These are phyloP conservation scores for Berkeleyomyces rouxiae DNA, from an alignment of 2,329 filamentous ascomycete species.

Conservation along the genomic window DNA sequence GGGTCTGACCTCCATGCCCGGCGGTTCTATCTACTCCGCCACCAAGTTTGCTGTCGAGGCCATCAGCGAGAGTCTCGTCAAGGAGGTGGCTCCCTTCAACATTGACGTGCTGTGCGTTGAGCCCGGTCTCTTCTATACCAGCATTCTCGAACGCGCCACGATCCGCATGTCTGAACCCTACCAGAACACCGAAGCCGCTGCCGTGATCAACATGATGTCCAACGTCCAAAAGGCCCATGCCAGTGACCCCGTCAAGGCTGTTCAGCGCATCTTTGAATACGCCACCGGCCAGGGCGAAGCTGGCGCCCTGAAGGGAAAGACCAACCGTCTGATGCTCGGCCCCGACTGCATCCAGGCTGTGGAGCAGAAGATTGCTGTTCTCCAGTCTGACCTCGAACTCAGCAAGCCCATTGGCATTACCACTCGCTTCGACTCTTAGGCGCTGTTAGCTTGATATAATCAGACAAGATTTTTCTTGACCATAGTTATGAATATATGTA, in stretches of 20 bases:
- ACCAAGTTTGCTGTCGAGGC: constrained; percentile 31
- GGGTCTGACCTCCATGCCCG: constrained; percentile 25
- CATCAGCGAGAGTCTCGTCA: constrained; percentile 26
- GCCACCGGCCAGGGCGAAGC: constrained; percentile 19
- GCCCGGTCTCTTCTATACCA: constrained; percentile 37
- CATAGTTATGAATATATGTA: background rate
- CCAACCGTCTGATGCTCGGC: constrained; percentile 20
- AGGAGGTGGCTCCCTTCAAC: constrained; percentile 30
- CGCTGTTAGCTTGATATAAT: background rate
- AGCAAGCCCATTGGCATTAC: background rate
- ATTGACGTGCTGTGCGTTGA: constrained; percentile 29
- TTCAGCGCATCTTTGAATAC: constrained; percentile 24
- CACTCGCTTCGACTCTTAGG: background rate
- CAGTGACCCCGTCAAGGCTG: constrained; percentile 25
- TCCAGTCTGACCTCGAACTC: constrained; percentile 6
- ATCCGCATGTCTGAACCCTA: constrained; percentile 18
- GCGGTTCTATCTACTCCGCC: constrained; percentile 26
- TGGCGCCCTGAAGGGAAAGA: constrained; percentile 18
- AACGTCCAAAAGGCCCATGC: constrained; percentile 21
- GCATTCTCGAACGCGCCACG: constrained; percentile 23
- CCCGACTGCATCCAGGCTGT: constrained; percentile 22
- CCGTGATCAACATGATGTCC: constrained; percentile 18
- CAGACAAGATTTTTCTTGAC: background rate
- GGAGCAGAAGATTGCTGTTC: constrained; percentile 17
- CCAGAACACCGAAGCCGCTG: constrained; percentile 18